Percentiles rank a stretch among this genome's conserved stretches.
These are phyloP conservation scores for Paramecium octaurelia DNA, from an alignment of 73 alveolate species.

Conservation along the genomic window DNA sequence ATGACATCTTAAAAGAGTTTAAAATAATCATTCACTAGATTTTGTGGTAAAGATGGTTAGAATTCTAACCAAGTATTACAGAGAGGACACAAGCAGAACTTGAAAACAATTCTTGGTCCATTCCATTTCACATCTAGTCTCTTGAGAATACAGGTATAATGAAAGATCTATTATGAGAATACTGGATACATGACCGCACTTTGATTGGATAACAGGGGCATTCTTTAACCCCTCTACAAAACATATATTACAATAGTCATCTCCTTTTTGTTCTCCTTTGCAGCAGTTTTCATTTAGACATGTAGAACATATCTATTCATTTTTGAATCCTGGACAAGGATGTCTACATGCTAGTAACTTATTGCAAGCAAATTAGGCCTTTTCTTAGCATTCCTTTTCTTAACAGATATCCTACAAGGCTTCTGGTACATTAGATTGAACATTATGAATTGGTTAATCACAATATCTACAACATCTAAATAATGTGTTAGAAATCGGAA, in stretches of 20 bases:
- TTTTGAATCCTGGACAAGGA: constrained; percentile 76
- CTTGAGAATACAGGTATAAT: constrained; percentile 71
- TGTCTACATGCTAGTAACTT: constrained; percentile 79
- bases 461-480: constrained; percentile 71
- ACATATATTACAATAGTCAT: constrained; percentile 81
- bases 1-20: constrained; percentile 69
- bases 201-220: constrained; percentile 71
- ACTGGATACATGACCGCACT: constrained; percentile 73
- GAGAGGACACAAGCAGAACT: constrained; percentile 76
- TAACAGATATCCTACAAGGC: constrained; percentile 69
- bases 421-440: neutral
- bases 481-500: neutral
- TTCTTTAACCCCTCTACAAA: constrained; percentile 77
- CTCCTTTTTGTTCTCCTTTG: constrained; percentile 64
- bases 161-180: constrained; percentile 52
- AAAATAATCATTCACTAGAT: constrained; percentile 62
- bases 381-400: constrained; percentile 68
- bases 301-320: constrained; percentile 72
- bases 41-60: constrained; percentile 66
- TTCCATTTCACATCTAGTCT: constrained; percentile 79
- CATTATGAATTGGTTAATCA: constrained; percentile 60
- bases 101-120: constrained; percentile 84
- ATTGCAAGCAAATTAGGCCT: constrained; percentile 70
- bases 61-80: constrained; percentile 78
- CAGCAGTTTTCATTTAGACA: constrained; percentile 80